Base-by-base conservation (phyloP, 306 rosid genomes). In the Pyrus betulifolia region DNA sequence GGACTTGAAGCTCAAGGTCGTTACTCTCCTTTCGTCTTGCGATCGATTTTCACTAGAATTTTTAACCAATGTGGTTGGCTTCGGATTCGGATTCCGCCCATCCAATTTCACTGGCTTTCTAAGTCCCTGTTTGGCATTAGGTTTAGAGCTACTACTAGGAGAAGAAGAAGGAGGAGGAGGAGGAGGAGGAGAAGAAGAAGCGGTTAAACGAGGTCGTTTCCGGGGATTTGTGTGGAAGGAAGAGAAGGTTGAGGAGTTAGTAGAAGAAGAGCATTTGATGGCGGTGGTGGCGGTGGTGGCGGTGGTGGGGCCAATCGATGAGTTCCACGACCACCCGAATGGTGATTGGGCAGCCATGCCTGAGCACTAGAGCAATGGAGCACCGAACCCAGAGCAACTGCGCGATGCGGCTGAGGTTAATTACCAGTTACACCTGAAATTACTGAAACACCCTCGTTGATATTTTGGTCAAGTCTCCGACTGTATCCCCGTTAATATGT, bases 281-380 rank as follows among this genome's bases (percentile, higher is more conserved):
- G 33, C 2, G 44, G 33, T 25, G 61, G 71, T 17, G 58, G 27
- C 8, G 25, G 25, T 25, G 25, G 25, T 12, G 2, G 33, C 2
- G 44, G 33, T 25, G 61, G 71, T 22, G 58, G 27, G 5, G 72
- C 19, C 13, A 28, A 70, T 61, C 27, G 84, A 7, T n/a, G 78
- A 57, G 45, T 27, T 66, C 69, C 78, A 62, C 8, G 83, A 67
- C 83, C 74, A 71, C 22, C 70, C 28, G 25, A 66, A 70, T 33
- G 78, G 82, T 8, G 74, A 68, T 25, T 28, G 84, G 68, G 82
- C 54, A 72, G 84, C 85, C 93, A 89, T 85, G 75, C 57, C 64
- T 27, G 72, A 57, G 28, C 30, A 31, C 52, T 27, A 54, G 66
- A 30, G 68, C 54, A 30, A 33, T n/a, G 60, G 66, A 30, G 68